phyloP scores from a whole-genome alignment of 495 filamentous ascomycete genomes.

The Lepidopterella palustris region DNA sequence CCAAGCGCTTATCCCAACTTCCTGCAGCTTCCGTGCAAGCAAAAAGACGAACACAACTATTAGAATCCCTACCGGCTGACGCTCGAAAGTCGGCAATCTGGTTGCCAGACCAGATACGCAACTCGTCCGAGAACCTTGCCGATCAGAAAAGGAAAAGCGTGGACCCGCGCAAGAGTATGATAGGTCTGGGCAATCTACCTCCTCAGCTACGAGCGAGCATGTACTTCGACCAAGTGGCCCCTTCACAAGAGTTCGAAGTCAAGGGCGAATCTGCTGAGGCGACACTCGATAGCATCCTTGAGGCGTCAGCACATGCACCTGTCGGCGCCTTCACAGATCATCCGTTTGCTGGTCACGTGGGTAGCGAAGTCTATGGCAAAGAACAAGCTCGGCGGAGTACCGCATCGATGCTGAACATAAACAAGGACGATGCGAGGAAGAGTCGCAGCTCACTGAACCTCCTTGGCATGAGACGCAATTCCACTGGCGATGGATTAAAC shows the following conservation, averaged over 20 bases:
- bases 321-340: constrained; percentile 94
- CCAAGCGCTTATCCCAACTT: constrained; percentile 75
- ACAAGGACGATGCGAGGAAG: constrained; percentile 22
- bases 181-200: constrained; percentile 53
- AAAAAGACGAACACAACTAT: constrained; percentile 55
- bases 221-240: constrained; percentile 72
- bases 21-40: constrained; percentile 56
- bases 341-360: constrained; percentile 63
- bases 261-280: constrained; percentile 76
- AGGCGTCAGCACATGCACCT: constrained; percentile 90
- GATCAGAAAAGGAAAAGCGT: constrained; percentile 13
- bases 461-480: constrained; percentile 22
- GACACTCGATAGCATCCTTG: constrained; percentile 86
- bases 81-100: constrained; percentile 45
- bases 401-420: constrained; percentile 3
- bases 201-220: constrained; percentile 84
- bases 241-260: constrained; percentile 57
- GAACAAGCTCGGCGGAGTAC: constrained; percentile 21
- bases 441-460: constrained; percentile 29
- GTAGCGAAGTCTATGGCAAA: constrained; percentile 31
- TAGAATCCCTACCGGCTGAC: constrained; percentile 36
- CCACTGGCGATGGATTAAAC: constrained; percentile 30
- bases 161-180: constrained; percentile 22
- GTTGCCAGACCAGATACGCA: constrained; percentile 38
- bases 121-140: neutral